phyloP scores from a whole-genome alignment of 139 green algal species.

The Chlorella ohadii region DNA sequence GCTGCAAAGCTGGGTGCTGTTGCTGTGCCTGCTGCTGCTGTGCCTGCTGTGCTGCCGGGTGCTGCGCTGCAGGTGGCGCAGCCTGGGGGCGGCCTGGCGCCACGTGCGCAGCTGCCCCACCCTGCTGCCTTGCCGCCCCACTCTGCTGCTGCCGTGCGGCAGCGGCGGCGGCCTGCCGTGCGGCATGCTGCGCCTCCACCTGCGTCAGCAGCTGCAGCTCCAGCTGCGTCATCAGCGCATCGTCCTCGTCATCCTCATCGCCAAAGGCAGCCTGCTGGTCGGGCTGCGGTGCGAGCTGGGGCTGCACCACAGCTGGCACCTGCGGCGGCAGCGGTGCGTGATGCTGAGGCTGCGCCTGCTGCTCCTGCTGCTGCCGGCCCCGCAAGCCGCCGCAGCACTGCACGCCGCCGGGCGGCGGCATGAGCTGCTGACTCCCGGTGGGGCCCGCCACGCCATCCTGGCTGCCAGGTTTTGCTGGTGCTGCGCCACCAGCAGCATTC shows the following conservation, averaged over 20 bases:
- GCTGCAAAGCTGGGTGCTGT: too few species aligned
- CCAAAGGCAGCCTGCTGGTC: background rate
- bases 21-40: conserved; percentile 22
- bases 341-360: background rate
- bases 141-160: background rate
- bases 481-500: background rate
- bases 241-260: conserved; percentile 32
- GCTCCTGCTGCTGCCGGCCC: conserved; percentile 31
- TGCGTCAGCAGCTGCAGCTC: conserved; percentile 28
- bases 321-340: conserved; percentile 4
- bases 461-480: too few species aligned
- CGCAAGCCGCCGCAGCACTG: background rate
- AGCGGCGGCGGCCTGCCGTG: background rate
- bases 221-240: conserved; percentile 33
- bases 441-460: background rate
- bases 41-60: background rate
- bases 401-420: conserved; percentile 19
- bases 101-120: background rate
- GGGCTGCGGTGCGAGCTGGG: background rate
- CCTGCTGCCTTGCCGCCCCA: background rate
- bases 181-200: conserved; percentile 29
- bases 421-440: conserved; percentile 33
- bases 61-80: conserved; percentile 10
- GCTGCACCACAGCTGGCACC: background rate
- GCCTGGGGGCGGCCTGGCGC: background rate